Evolutionary conservation across 2,329 filamentous ascomycete genomes (phyloP).

Genomic region (Xylaria polymorpha): DNA sequence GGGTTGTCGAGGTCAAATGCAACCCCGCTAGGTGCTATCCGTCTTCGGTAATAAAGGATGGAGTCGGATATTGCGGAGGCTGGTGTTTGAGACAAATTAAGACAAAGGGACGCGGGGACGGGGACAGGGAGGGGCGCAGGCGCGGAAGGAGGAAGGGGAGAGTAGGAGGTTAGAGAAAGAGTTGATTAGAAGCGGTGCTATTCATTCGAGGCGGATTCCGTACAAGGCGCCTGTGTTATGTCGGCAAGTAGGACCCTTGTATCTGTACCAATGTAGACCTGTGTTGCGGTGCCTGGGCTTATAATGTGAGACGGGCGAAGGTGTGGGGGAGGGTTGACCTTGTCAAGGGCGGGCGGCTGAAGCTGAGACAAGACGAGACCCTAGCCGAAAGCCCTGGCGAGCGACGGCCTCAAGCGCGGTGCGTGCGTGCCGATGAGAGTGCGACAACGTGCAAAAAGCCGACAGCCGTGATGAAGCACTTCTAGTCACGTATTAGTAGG

Average conservation of each 20-base stretch:
- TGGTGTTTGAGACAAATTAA: constrained; percentile 37
- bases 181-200: constrained; percentile 40
- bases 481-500: constrained; percentile 42
- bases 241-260: constrained; percentile 23
- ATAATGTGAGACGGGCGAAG: constrained; percentile 32
- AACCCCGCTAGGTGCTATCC: constrained; percentile 3
- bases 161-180: constrained; percentile 30
- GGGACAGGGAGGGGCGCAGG: constrained; percentile 26
- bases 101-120: constrained; percentile 30
- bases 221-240: constrained; percentile 31
- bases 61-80: constrained; percentile 35
- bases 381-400: constrained; percentile 34
- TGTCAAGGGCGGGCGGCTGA: constrained; percentile 43
- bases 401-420: constrained; percentile 36
- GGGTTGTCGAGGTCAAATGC: constrained; percentile 8
- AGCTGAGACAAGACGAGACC: constrained; percentile 43
- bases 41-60: constrained; percentile 8
- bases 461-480: constrained; percentile 24
- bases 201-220: constrained; percentile 45
- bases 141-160: neutral
- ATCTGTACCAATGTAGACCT: neutral
- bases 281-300: constrained; percentile 23
- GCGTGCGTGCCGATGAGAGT: constrained; percentile 37
- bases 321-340: constrained; percentile 38
- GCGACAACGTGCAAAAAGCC: constrained; percentile 34